These are phyloP conservation scores for Asclepias syriaca DNA, from an alignment of 257 asterid genomes.

Conservation along the genomic window DNA sequence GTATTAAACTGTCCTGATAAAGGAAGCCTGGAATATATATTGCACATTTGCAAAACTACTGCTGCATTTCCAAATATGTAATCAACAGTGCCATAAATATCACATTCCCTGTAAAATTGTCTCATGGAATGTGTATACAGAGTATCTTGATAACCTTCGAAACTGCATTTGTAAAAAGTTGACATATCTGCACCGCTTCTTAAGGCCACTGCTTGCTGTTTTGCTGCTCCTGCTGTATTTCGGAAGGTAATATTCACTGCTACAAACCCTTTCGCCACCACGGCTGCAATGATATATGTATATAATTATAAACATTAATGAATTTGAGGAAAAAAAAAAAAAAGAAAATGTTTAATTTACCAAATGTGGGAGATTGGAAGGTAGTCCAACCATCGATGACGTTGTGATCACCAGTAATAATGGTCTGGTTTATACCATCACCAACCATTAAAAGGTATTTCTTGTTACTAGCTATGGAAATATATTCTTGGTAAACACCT, in stretches of 20 bases:
- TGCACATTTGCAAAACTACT: constrained; percentile 23
- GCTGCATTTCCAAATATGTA: constrained; percentile 36
- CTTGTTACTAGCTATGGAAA: constrained; percentile 22
- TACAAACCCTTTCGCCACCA: constrained; percentile 25
- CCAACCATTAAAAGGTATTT: constrained; percentile 36
- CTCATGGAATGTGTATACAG: constrained; percentile 23
- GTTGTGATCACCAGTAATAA: constrained; percentile 29
- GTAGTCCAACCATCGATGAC: constrained; percentile 39
- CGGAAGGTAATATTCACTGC: constrained; percentile 27
- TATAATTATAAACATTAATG: too few relatives aligned
- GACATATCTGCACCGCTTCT: constrained; percentile 27
- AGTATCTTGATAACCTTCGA: constrained; percentile 34
- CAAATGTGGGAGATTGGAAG: constrained; percentile 31
- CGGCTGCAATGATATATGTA: constrained; percentile 16
- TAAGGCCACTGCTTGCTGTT: constrained; percentile 31
- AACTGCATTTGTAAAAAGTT: constrained; percentile 24
- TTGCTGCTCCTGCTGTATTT: constrained; percentile 30
- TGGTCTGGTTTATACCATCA: constrained; percentile 27
- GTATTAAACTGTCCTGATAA: constrained; percentile 24
- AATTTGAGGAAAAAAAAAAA: neutral
- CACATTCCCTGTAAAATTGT: constrained; percentile 30
- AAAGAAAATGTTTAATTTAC: constrained; percentile 8
- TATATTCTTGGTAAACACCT: constrained; percentile 32
- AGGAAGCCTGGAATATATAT: constrained; percentile 24
- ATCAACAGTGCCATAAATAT: constrained; percentile 32